These are phyloP conservation scores for Cercospora sp. DNA, from an alignment of 2,329 filamentous ascomycete species.

Conservation along the genomic window DNA sequence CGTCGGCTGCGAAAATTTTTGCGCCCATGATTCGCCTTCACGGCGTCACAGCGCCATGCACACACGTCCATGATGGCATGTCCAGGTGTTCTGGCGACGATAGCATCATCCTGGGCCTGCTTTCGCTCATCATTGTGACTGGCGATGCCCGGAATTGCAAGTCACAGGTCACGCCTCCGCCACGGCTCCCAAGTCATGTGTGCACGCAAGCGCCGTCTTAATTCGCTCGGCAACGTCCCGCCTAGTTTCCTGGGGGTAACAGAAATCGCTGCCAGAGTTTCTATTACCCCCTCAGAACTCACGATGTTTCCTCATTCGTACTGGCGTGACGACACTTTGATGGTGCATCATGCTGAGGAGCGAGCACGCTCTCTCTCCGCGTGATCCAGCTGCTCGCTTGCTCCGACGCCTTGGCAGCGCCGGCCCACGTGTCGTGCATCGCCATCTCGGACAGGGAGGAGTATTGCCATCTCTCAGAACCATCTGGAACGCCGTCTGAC, in stretches of 20 bases:
- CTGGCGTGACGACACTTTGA: constrained; percentile 13
- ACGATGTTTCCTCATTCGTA: constrained; percentile 1
- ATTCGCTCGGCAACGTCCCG: constrained; percentile 21
- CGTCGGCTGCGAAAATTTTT: constrained; percentile 5
- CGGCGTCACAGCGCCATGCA: background rate
- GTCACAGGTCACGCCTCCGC: constrained; percentile 13
- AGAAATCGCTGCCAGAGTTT: background rate
- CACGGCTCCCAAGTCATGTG: constrained; percentile 21
- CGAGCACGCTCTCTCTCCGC: constrained; percentile 13
- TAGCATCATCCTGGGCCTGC: constrained; percentile 26
- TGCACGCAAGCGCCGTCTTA: constrained; percentile 15
- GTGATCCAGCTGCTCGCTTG: constrained; percentile 2
- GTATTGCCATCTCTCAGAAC: background rate
- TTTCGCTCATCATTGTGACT: constrained; percentile 12
- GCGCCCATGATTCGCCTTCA: constrained; percentile 1
- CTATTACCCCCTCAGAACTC: constrained; percentile 13
- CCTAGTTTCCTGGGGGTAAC: constrained; percentile 12
- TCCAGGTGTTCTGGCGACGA: constrained; percentile 23
- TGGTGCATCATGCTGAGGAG: background rate
- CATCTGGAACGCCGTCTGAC: background rate
- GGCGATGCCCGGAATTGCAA: background rate
- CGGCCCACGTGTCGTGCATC: background rate
- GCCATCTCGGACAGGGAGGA: background rate
- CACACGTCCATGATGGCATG: background rate
- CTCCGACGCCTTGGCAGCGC: background rate